Conservation (phyloP, 495 filamentous ascomycete genomes). For the Terfezia boudieri region DNA sequence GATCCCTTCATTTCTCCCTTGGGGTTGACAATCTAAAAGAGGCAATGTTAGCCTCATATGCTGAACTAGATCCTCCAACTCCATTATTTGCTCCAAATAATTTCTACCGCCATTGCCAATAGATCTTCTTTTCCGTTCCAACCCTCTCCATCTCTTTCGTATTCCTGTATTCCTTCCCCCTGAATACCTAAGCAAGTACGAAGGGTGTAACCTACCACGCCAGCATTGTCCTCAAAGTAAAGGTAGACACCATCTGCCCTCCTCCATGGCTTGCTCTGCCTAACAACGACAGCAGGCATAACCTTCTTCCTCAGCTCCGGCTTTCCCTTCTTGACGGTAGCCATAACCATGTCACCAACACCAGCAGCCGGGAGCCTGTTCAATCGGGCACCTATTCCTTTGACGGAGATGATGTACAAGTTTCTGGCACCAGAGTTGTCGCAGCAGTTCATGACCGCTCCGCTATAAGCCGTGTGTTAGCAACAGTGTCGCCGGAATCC, state of each 20-base stretch:
- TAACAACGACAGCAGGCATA: constrained; percentile 94
- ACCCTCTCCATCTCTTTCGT: neutral
- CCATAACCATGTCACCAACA: constrained; percentile 99
- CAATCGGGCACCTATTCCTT: constrained; percentile 93
- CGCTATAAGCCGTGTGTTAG: constrained; percentile 30
- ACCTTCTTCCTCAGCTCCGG: constrained; percentile 99
- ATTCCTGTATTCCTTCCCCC: too few relatives aligned
- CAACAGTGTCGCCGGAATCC: neutral
- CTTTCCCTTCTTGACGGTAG: constrained; percentile 99
- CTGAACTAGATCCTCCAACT: neutral
- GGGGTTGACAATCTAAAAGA: constrained; percentile 82
- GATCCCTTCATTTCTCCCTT: constrained; percentile 99
- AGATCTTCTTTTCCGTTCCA: neutral
- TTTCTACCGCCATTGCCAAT: neutral
- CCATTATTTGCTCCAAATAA: neutral
- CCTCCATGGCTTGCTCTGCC: constrained; percentile 98
- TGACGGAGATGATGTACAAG: constrained; percentile 99
- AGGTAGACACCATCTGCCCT: constrained; percentile 91
- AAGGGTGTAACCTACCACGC: constrained; percentile 49
- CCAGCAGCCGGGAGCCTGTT: constrained; percentile 94
- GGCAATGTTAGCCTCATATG: constrained; percentile 2
- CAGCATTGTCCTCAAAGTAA: constrained; percentile 99
- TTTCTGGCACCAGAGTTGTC: constrained; percentile 98
- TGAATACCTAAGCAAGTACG: neutral
- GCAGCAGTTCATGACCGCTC: constrained; percentile 89